Conservation (phyloP, 2,329 filamentous ascomycete genomes). For the Penicillium digitatum region DNA sequence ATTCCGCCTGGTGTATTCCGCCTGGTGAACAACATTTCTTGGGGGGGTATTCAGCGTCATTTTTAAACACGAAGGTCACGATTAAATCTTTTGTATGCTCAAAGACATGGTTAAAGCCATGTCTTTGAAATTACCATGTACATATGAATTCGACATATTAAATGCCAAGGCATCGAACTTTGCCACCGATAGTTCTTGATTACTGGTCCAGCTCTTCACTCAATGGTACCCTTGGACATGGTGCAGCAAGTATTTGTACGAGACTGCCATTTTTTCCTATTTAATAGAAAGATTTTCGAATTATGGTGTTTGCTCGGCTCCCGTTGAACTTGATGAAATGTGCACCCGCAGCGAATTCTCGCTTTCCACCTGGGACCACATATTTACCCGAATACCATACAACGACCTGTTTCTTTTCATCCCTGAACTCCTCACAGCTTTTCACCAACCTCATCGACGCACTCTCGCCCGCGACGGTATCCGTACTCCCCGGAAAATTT, state of each 20-base stretch:
- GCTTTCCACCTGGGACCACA: not conserved
- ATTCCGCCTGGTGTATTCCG: constrained; percentile 1
- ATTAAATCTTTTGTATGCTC: not conserved
- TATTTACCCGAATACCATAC: not conserved
- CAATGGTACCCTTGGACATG: not conserved
- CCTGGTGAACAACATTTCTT: not conserved
- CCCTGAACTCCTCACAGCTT: not conserved
- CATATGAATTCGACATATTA: not conserved
- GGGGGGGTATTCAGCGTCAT: constrained; percentile 2
- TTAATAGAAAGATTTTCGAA: no score
- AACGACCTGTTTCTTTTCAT: not conserved
- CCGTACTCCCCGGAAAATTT: not conserved
- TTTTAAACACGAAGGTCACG: constrained; percentile 9
- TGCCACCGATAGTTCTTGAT: not conserved
- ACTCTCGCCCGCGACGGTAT: not conserved
- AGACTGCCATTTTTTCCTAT: no score
- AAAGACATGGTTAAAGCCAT: no score
- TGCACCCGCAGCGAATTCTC: not conserved
- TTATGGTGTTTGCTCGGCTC: not conserved
- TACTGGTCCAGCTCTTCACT: not conserved
- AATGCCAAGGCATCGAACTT: not conserved
- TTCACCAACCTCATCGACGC: not conserved
- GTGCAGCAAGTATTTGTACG: not conserved
- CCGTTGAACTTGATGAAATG: not conserved
- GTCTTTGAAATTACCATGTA: not conserved